Evolutionary conservation across 306 rosid species (phyloP).

Genomic region (Senna tora): DNA sequence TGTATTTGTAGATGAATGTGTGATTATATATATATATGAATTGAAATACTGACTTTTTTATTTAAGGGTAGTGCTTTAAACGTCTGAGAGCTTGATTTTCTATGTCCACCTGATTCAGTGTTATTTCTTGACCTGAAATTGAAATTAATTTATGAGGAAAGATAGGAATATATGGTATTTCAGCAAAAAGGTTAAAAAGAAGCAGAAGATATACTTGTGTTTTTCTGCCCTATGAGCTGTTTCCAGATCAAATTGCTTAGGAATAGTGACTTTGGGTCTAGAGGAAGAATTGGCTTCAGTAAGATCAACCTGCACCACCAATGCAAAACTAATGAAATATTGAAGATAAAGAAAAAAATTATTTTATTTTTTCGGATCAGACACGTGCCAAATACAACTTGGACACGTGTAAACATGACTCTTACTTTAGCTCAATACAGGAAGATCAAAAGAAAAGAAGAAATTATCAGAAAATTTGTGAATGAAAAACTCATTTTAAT

Average conservation of each 20-base stretch:
- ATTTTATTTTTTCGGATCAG: too few species aligned
- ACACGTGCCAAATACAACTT: too few species aligned
- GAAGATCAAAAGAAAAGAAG: too few species aligned
- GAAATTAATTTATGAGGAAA: constrained; percentile 22
- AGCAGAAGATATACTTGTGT: constrained; percentile 55
- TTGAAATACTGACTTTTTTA: constrained; percentile 56
- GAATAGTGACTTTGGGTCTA: constrained; percentile 52
- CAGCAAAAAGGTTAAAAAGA: constrained; percentile 19
- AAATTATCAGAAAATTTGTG: too few species aligned
- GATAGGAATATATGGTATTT: constrained; percentile 15
- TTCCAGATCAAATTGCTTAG: constrained; percentile 69
- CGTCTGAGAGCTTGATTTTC: constrained; percentile 42
- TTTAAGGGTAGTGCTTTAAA: constrained; percentile 47
- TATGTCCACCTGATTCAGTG: constrained; percentile 42
- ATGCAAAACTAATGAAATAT: constrained; percentile 4
- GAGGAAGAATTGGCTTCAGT: constrained; percentile 31
- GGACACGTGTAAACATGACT: too few species aligned
- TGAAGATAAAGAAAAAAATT: too few species aligned
- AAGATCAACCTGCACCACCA: constrained; percentile 53
- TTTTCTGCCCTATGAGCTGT: constrained; percentile 77
- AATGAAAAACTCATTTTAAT: too few species aligned
- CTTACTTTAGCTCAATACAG: too few species aligned
- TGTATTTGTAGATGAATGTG: neutral
- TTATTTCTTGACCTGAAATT: constrained; percentile 50
- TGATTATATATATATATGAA: constrained; percentile 4